Percentiles rank a stretch among this genome's conserved stretches.
Conservation (phyloP, 139 green algal genomes). For the Limnomonas spitsbergensis region DNA sequence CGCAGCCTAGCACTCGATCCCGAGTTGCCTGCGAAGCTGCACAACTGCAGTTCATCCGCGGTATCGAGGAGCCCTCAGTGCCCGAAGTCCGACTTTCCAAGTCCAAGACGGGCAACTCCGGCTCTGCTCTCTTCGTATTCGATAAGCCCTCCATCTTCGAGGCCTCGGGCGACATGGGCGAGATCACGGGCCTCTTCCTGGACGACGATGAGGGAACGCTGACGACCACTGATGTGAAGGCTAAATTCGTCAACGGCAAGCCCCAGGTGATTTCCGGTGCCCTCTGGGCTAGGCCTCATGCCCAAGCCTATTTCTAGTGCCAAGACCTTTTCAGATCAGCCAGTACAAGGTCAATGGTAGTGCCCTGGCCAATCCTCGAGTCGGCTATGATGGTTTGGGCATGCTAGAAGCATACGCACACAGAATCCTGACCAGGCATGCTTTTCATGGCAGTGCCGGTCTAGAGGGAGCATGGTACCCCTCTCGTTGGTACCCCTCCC, state of each 20-base stretch:
- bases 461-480: no score
- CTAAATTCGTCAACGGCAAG: conserved; percentile 97
- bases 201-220: conserved; percentile 88
- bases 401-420: no score
- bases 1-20: no score
- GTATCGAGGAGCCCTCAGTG: conserved; percentile 81
- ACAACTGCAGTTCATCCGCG: conserved; percentile 27
- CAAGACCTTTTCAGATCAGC: no score
- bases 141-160: conserved; percentile 90
- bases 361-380: no score
- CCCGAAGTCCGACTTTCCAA: conserved; percentile 89
- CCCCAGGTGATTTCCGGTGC: conserved; percentile 64
- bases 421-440: no score
- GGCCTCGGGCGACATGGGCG: conserved; percentile 55
- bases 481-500: no score
- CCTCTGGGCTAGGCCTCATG: not conserved
- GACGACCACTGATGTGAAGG: conserved; percentile 90
- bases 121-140: conserved; percentile 89
- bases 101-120: conserved; percentile 73
- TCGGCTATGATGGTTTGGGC: no score
- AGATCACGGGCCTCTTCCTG: conserved; percentile 96
- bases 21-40: no score
- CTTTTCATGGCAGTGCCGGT: no score
- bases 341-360: no score
- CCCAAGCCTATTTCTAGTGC: no score